A percentile compares a stretch with the other conserved stretches of the same genome.
These are phyloP conservation scores for Lodderomyces orthopsilosis DNA, from an alignment of 1,139 yeast species.

Conservation along the genomic window DNA sequence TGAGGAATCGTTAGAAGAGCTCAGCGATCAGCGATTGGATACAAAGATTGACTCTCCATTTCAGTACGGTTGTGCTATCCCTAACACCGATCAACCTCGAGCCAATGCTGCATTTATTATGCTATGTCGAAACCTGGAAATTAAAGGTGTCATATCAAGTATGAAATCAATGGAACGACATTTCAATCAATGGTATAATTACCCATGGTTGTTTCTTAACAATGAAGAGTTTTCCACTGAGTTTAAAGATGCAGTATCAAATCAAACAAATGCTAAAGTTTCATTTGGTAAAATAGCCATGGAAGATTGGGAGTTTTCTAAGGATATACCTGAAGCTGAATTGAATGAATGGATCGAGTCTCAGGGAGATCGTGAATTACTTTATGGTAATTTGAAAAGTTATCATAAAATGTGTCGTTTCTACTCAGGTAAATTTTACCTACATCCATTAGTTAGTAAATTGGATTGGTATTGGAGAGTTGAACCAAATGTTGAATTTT, in stretches of 20 bases:
- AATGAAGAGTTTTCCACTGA: conserved; percentile 68
- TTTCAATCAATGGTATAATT: conserved; percentile 86
- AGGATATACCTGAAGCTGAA: conserved; percentile 25
- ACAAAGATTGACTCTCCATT: conserved; percentile 43
- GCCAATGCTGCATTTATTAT: conserved; percentile 85
- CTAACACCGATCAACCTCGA: conserved; percentile 24
- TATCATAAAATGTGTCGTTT: conserved; percentile 74
- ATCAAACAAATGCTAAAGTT: conserved; percentile 55
- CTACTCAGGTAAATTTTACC: conserved; percentile 74
- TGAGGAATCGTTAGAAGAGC: neutral
- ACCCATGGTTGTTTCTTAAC: conserved; percentile 86
- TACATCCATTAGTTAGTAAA: conserved; percentile 64
- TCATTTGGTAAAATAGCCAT: conserved; percentile 67
- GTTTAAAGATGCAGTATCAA: conserved; percentile 50
- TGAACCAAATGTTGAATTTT: conserved; percentile 87
- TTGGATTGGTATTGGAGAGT: conserved; percentile 94
- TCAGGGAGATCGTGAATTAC: conserved; percentile 78
- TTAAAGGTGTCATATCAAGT: conserved; percentile 65
- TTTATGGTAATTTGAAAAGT: conserved; percentile 76
- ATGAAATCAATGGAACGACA: conserved; percentile 75
- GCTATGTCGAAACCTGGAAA: conserved; percentile 72
- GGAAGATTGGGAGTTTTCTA: conserved; percentile 62
- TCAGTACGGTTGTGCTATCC: conserved; percentile 50
- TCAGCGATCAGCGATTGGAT: conserved; percentile 19
- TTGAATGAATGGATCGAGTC: conserved; percentile 55